Conservation (phyloP, 768 basidiomycete genomes). For the Wakefieldia striispora region DNA sequence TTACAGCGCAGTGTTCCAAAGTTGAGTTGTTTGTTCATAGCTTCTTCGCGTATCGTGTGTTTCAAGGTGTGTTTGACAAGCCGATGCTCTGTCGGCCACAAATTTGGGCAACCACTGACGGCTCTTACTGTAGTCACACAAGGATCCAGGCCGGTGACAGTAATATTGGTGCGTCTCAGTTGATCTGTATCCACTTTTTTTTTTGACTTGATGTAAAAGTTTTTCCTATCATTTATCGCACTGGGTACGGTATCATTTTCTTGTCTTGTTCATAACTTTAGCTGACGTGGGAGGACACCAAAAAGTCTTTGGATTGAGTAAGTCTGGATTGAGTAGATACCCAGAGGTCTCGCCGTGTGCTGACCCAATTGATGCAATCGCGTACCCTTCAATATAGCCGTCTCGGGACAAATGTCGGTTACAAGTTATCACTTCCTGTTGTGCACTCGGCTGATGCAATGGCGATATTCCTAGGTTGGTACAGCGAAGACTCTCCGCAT, state of each 20-base stretch:
- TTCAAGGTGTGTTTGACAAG: conserved; percentile 17
- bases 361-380: neutral
- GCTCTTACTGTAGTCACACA: conserved; percentile 15
- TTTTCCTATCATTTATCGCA: conserved; percentile 15
- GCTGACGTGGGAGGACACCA: conserved; percentile 11
- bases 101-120: neutral
- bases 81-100: neutral
- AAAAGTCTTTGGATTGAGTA: conserved; percentile 29
- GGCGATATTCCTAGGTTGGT: conserved; percentile 11
- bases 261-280: neutral
- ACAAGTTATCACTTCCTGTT: neutral
- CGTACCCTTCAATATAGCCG: conserved; percentile 6
- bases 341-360: neutral
- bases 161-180: conserved; percentile 16
- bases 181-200: neutral
- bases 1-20: neutral
- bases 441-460: conserved; percentile 7
- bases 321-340: conserved; percentile 3
- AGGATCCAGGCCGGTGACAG: conserved; percentile 11
- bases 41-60: conserved; percentile 25
- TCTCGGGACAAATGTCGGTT: conserved; percentile 28
- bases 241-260: conserved; percentile 19
- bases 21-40: conserved; percentile 10
- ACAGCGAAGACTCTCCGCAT: conserved; percentile 21
- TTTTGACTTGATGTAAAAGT: conserved; percentile 10